Percentiles rank a stretch among this genome's conserved stretches.
phyloP scores from a whole-genome alignment of 345 rosid species.

The Cardamine resedifolia region DNA sequence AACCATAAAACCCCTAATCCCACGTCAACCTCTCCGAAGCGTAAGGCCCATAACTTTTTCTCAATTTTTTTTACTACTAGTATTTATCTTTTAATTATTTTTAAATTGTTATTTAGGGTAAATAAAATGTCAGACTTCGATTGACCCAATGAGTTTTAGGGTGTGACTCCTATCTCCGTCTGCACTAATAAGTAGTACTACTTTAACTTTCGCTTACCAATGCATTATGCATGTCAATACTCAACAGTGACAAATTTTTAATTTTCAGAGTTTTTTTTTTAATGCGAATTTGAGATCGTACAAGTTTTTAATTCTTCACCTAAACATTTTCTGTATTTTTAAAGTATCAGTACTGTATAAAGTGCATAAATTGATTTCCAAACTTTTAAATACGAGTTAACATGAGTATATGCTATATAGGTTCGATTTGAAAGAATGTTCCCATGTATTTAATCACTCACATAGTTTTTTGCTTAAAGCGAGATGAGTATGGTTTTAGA shows the following conservation, averaged over 20 bases:
- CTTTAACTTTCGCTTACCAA: conserved; percentile 41
- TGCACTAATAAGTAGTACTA: conserved; percentile 41
- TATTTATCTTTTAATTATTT: not conserved
- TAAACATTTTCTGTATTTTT: not conserved
- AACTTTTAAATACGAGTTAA: not conserved
- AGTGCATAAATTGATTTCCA: not conserved
- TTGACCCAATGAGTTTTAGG: conserved; percentile 42
- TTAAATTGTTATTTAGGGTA: conserved; percentile 33
- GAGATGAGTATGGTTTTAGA: not conserved
- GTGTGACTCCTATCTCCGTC: conserved; percentile 40
- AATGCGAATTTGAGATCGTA: conserved; percentile 7
- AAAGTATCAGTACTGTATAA: not conserved
- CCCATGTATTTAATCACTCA: not conserved
- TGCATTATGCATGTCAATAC: conserved; percentile 44
- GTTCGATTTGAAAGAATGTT: not conserved
- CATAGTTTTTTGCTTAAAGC: not conserved
- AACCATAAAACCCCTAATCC: conserved; percentile 34
- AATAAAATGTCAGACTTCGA: conserved; percentile 42
- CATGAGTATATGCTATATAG: not conserved
- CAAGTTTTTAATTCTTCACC: conserved; percentile 18
- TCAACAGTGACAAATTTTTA: conserved; percentile 27
- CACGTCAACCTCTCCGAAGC: conserved; percentile 39
- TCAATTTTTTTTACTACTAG: not conserved
- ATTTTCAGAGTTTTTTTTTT: conserved; percentile 17
- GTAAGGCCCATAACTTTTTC: conserved; percentile 16